phyloP scores from a whole-genome alignment of 1,284 basidiomycete genomes.

The Cryptococcus sp. region DNA sequence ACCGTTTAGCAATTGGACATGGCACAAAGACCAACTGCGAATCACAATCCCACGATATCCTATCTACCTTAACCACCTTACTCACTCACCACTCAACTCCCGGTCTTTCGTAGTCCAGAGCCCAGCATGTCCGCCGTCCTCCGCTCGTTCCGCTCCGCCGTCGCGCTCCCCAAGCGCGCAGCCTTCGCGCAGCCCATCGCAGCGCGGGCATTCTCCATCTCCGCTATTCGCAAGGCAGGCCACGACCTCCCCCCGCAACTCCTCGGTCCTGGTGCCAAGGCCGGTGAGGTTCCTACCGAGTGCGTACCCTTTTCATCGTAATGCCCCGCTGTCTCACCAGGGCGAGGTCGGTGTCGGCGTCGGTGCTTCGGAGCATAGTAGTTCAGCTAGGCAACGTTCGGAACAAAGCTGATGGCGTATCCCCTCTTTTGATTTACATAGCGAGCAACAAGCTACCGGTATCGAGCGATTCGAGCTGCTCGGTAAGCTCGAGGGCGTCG shows the following conservation, averaged over 20 bases:
- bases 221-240: conserved; percentile 36
- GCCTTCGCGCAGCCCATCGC: conserved; percentile 23
- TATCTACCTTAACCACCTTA: not conserved
- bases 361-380: not conserved
- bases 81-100: conserved; percentile 14
- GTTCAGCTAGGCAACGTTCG: not conserved
- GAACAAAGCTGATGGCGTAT: not conserved
- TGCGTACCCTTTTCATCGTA: conserved; percentile 25
- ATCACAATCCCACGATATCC: not conserved
- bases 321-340: not conserved
- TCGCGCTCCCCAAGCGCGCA: conserved; percentile 22
- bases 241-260: conserved; percentile 41
- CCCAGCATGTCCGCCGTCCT: conserved; percentile 41
- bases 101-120: not conserved
- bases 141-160: conserved; percentile 39
- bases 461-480: conserved; percentile 92
- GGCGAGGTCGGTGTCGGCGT: not conserved
- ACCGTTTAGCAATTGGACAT: no score
- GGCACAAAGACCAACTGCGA: no score
- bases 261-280: conserved; percentile 45
- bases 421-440: conserved; percentile 19
- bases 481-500: conserved; percentile 82
- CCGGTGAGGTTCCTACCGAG: conserved; percentile 52
- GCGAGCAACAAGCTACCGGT: conserved; percentile 88
- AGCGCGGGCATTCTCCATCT: conserved; percentile 45